phyloP scores from a whole-genome alignment of 441 rosid species.

The Syzygium malaccense region DNA sequence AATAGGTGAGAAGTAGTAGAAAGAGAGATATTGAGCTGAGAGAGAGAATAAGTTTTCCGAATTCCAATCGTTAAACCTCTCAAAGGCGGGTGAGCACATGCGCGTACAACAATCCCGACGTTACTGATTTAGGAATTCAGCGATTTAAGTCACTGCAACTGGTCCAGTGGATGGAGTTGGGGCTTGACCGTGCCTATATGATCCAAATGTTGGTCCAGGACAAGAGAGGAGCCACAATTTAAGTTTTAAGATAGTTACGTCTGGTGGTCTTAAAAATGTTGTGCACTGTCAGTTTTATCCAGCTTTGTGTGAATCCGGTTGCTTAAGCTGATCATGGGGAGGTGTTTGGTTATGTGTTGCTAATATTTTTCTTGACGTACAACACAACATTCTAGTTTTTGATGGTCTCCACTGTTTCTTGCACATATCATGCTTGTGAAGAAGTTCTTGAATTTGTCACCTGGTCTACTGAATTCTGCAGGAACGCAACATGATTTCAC shows the following conservation, averaged over 20 bases:
- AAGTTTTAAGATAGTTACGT: neutral
- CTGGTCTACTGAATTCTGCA: neutral
- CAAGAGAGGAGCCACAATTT: neutral
- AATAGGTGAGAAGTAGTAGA: neutral
- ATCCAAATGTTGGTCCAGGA: neutral
- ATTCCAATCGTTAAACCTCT: neutral
- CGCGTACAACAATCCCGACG: neutral
- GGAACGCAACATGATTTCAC: neutral
- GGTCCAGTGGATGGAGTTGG: neutral
- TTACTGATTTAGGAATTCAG: neutral
- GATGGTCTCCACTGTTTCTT: neutral
- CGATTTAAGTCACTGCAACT: neutral
- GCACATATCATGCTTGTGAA: neutral
- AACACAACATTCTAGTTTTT: neutral
- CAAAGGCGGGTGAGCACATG: neutral
- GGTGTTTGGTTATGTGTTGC: neutral
- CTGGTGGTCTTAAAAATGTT: neutral
- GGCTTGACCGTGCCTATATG: neutral
- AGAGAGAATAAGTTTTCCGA: neutral
- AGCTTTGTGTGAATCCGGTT: accelerated
- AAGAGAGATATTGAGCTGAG: neutral
- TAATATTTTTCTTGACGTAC: neutral
- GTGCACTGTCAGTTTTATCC: accelerated
- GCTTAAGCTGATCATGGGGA: neutral
- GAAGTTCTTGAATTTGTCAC: neutral